A percentile compares a stretch with the other conserved stretches of the same genome.
These are phyloP conservation scores for Herpotrichia juniperi DNA, from an alignment of 2,329 filamentous ascomycete genomes.

Conservation along the genomic window DNA sequence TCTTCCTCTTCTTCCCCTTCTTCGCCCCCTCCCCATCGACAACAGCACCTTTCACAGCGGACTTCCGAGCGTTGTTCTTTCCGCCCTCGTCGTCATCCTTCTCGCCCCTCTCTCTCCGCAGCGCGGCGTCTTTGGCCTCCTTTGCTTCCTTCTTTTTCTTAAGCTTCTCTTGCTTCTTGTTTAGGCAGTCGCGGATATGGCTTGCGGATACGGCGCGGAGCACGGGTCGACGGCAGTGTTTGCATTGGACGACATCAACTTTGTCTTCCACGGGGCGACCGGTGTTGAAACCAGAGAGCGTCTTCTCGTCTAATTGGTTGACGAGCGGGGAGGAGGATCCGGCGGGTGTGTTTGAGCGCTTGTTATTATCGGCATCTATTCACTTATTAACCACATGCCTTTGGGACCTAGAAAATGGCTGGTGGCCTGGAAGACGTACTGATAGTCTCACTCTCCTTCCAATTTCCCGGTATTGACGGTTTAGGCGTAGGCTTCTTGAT, in stretches of 20 bases:
- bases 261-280: constrained; percentile 81
- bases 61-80: constrained; percentile 47
- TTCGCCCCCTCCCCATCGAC: constrained; percentile 46
- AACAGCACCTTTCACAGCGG: constrained; percentile 46
- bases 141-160: constrained; percentile 69
- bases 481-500: constrained; percentile 69
- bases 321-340: constrained; percentile 46
- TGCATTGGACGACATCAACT: constrained; percentile 80
- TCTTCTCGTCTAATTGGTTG: constrained; percentile 73
- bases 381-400: constrained; percentile 9
- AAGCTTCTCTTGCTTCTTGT: constrained; percentile 74
- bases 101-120: constrained; percentile 54
- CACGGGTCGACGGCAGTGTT: constrained; percentile 91
- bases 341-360: constrained; percentile 20
- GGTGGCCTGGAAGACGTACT: constrained; percentile 52
- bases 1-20: constrained; percentile 56
- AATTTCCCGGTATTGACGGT: constrained; percentile 71
- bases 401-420: not conserved
- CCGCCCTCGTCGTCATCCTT: constrained; percentile 51
- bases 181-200: constrained; percentile 84
- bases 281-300: constrained; percentile 79
- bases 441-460: constrained; percentile 70
- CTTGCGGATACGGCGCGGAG: constrained; percentile 75
- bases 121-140: constrained; percentile 57
- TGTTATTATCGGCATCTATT: constrained; percentile 32